A percentile compares a stretch with the other conserved stretches of the same genome.
phyloP scores from a whole-genome alignment of 228 moss, liverwort and hornwort genomes.

The Sphagnum fallax region DNA sequence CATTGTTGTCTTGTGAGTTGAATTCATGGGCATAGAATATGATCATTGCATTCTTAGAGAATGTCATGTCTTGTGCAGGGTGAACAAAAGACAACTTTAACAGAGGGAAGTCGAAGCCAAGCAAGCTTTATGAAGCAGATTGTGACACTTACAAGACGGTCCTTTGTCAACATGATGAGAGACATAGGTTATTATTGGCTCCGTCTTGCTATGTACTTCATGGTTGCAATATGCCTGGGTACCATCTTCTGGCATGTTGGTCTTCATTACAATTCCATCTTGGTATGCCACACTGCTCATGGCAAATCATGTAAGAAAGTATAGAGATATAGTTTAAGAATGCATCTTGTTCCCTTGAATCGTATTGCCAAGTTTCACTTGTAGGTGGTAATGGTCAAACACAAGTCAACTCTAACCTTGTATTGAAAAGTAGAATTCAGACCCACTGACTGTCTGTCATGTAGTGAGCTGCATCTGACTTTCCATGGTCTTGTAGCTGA shows the following conservation, averaged over 20 bases:
- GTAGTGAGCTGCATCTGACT: neutral
- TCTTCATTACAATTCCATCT: slow-evolving; percentile 64
- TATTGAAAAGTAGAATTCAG: too few species aligned
- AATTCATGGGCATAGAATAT: neutral
- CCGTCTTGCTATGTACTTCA: slow-evolving; percentile 73
- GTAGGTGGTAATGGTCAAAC: neutral
- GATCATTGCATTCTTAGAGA: neutral
- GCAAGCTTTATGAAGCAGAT: slow-evolving; percentile 69
- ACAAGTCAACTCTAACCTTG: neutral
- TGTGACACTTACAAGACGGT: slow-evolving; percentile 58
- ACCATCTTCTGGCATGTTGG: slow-evolving; percentile 78
- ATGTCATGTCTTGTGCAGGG: slow-evolving; percentile 11
- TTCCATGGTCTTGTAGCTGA: neutral
- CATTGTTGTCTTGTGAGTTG: neutral
- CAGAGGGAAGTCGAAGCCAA: slow-evolving; percentile 38
- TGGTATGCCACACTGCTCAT: slow-evolving; percentile 28
- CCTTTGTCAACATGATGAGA: slow-evolving; percentile 81
- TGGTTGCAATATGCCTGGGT: slow-evolving; percentile 75
- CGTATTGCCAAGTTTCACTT: too few species aligned
- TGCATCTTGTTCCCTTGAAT: too few species aligned
- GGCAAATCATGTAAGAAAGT: too few species aligned
- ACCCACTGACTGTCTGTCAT: too few species aligned
- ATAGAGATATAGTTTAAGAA: too few species aligned
- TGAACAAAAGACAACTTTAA: slow-evolving; percentile 13
- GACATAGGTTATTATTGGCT: slow-evolving; percentile 97